These are phyloP conservation scores for Gynochthodes officinalis DNA, from an alignment of 257 asterid genomes.

Conservation along the genomic window DNA sequence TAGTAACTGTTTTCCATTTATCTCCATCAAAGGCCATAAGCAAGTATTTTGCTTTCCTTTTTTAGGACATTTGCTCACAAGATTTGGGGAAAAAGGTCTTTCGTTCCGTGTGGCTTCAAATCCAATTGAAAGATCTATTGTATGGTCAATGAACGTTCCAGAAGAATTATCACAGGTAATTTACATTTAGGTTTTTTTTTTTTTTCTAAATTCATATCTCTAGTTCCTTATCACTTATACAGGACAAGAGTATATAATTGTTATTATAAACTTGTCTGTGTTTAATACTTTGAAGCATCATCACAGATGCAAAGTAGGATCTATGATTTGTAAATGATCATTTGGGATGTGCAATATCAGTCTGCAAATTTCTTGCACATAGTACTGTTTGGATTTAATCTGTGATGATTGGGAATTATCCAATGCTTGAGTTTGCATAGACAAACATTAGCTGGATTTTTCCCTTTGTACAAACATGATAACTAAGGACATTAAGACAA, in stretches of 20 bases:
- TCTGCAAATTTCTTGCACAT: background rate
- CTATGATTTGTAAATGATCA: background rate
- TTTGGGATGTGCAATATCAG: background rate
- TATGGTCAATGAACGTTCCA: constrained; percentile 75
- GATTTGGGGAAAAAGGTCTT: constrained; percentile 79
- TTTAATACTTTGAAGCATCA: background rate
- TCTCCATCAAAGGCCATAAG: too few relatives aligned
- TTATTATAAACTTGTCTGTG: background rate
- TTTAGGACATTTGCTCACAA: constrained; percentile 77
- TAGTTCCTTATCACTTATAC: background rate
- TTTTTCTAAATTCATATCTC: background rate
- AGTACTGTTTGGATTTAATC: background rate
- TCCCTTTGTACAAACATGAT: background rate
- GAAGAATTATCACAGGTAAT: constrained; percentile 57
- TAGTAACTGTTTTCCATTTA: too few relatives aligned
- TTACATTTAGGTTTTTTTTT: constrained; percentile 4
- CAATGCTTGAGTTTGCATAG: background rate
- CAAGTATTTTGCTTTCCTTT: constrained; percentile 35
- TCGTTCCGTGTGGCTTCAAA: constrained; percentile 71
- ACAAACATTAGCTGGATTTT: background rate
- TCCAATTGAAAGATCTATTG: constrained; percentile 66
- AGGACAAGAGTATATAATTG: background rate
- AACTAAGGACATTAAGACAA: background rate
- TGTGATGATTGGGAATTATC: background rate
- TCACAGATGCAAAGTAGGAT: background rate